Conservation (phyloP, 805 yeast genomes). For the Sugiyamaella floridensis region DNA sequence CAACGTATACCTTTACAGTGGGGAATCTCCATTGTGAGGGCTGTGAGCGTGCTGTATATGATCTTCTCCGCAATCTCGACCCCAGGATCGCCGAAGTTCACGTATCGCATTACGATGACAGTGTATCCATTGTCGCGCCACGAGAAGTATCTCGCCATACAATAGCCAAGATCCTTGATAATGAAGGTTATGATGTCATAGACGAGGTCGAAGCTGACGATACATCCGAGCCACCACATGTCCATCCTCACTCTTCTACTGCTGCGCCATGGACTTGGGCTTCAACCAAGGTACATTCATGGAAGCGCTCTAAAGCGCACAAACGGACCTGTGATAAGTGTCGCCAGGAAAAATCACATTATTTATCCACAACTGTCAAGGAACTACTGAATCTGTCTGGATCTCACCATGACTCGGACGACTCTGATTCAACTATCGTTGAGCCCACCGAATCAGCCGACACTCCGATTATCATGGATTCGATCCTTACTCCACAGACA, state of each 20-base stretch:
- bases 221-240: not conserved
- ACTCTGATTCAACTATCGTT: slow-evolving; percentile 15
- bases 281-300: not conserved
- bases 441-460: slow-evolving; percentile 18
- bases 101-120: slow-evolving; percentile 23
- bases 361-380: not conserved
- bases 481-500: slow-evolving; percentile 24
- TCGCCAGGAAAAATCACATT: slow-evolving; percentile 5
- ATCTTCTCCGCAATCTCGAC: slow-evolving; percentile 26
- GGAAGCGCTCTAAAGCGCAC: slow-evolving; percentile 9
- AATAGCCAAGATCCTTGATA: slow-evolving; percentile 15
- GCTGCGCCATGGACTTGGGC: not conserved
- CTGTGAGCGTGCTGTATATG: slow-evolving; percentile 39
- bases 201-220: slow-evolving; percentile 11
- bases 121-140: slow-evolving; percentile 24
- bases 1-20: slow-evolving; percentile 22
- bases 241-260: not conserved
- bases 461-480: slow-evolving; percentile 5
- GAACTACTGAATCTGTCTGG: not conserved
- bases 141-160: slow-evolving; percentile 14
- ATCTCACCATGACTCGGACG: slow-evolving; percentile 1
- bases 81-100: slow-evolving; percentile 11
- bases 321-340: slow-evolving; percentile 14
- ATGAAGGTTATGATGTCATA: slow-evolving; percentile 24
- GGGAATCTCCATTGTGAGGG: slow-evolving; percentile 51